Base-by-base conservation (phyloP, 2,329 filamentous ascomycete species). In the Elsinoe ampelina region DNA sequence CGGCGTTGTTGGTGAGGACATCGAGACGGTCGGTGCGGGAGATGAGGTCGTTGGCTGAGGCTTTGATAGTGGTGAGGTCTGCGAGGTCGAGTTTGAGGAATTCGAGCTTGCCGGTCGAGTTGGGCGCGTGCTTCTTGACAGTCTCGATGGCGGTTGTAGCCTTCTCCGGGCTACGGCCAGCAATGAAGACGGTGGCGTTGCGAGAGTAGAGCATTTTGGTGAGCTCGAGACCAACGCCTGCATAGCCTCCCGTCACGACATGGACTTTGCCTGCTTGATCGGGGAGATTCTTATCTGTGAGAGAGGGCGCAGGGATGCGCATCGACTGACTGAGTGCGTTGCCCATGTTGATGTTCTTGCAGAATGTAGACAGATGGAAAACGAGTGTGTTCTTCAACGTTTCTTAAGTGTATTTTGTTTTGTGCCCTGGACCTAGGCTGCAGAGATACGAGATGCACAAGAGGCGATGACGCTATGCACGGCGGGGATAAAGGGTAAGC, bases 111-210 rank as follows among this genome's bases (percentile, higher is more conserved):
- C 76, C 76, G 2, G 65, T 67, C 1, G 68, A 75, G 34, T 63
- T 60, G 0, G 74, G 71, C 32, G 63, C 48, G 2, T 65, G 60
- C 22, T 66, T 56, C 57, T 72, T 68, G 61, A 82, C 75, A 4
- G 66, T 59, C 3, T 68, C 64, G 45, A 83, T 77, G 38, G 77
- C 77, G 0, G 64, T 59, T 2, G 67, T 65, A 11, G 71, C 77
- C 59, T 77, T 78, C n/a, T 71, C 65, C 34, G 70, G 63, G 2
- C 67, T 74, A 30, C 80, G 77, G 2, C 74, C 74, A 3, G 78
- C 78, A 22, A 81, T 65, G 65, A 81, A 83, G n/a, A 83, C 75
- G 1, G 70, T 80, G 35, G 72, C 79, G 56, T 80, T 77, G 35
- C 72, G 73, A 11, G 68, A 65, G 65, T 83, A 83, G 10, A 84